Conservation (phyloP, 371 early-diverging fungal species). For the Mucor ambiguus region DNA sequence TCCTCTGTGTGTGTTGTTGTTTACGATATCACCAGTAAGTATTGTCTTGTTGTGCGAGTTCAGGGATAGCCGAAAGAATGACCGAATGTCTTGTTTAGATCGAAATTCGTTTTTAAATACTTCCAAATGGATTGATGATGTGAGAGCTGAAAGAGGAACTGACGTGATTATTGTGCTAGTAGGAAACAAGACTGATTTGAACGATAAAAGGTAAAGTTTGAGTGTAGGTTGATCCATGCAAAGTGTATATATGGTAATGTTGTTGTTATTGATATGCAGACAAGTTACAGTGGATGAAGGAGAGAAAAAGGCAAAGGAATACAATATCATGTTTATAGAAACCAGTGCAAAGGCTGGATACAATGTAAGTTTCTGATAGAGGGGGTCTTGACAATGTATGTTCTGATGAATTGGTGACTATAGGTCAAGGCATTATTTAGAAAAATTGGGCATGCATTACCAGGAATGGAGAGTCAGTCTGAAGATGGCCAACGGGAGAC, state of each 20-base stretch:
- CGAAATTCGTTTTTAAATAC: slow-evolving; percentile 94
- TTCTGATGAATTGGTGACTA: background rate
- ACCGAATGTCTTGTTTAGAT: slow-evolving; percentile 48
- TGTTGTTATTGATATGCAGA: slow-evolving; percentile 27
- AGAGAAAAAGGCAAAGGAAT: slow-evolving; percentile 94
- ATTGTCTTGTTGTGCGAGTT: background rate
- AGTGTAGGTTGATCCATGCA: background rate
- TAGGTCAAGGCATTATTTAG: slow-evolving; percentile 90
- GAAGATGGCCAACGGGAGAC: slow-evolving; percentile 44
- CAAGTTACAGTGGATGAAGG: slow-evolving; percentile 96
- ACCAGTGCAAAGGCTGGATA: slow-evolving; percentile 96
- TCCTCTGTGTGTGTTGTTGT: slow-evolving; percentile 99
- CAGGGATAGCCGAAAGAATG: background rate
- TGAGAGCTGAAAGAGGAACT: slow-evolving; percentile 95
- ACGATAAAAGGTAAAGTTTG: slow-evolving; percentile 76
- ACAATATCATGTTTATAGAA: slow-evolving; percentile 96
- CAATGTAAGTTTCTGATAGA: slow-evolving; percentile 57
- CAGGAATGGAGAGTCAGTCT: slow-evolving; percentile 79
- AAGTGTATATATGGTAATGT: background rate
- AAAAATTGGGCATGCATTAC: slow-evolving; percentile 94
- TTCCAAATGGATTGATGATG: slow-evolving; percentile 98
- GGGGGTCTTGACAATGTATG: background rate
- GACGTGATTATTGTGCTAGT: slow-evolving; percentile 98
- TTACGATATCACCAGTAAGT: slow-evolving; percentile 52
- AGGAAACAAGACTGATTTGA: slow-evolving; percentile 99